Evolutionary conservation across 2,329 filamentous ascomycete genomes (phyloP).

Genomic region (Colletotrichum tamarilloi): DNA sequence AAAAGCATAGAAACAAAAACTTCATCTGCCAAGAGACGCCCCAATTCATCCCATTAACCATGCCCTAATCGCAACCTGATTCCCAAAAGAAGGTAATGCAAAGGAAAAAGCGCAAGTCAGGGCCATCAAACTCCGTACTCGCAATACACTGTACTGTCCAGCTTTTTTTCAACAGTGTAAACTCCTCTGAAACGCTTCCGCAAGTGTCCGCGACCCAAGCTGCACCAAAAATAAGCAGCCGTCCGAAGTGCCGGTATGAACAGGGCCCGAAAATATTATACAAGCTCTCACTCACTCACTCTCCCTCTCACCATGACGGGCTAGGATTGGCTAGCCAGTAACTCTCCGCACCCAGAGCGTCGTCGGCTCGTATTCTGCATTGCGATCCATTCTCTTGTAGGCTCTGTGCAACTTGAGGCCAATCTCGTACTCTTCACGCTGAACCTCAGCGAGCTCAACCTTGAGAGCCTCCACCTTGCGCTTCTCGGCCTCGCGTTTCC

Average conservation of each 20-base stretch:
- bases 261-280: background rate
- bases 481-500: conserved; percentile 67
- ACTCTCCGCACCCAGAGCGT: conserved; percentile 84
- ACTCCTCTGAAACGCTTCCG: conserved; percentile 30
- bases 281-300: background rate
- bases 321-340: conserved; percentile 60
- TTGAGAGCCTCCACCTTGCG: conserved; percentile 74
- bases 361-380: conserved; percentile 72
- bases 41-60: background rate
- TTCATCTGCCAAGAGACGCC: background rate
- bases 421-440: conserved; percentile 81
- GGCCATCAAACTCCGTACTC: conserved; percentile 21
- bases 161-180: conserved; percentile 3
- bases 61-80: background rate
- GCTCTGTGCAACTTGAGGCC: conserved; percentile 80
- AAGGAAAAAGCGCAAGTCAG: background rate
- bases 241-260: background rate
- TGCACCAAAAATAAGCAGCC: background rate
- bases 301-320: background rate
- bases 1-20: background rate
- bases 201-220: conserved; percentile 6
- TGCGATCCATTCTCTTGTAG: conserved; percentile 79
- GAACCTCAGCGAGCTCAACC: conserved; percentile 77
- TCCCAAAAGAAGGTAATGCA: background rate
- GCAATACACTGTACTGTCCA: background rate